These are phyloP conservation scores for Globisporangium apiculatum DNA, from an alignment of 352 stramenopile species.

Conservation along the genomic window DNA sequence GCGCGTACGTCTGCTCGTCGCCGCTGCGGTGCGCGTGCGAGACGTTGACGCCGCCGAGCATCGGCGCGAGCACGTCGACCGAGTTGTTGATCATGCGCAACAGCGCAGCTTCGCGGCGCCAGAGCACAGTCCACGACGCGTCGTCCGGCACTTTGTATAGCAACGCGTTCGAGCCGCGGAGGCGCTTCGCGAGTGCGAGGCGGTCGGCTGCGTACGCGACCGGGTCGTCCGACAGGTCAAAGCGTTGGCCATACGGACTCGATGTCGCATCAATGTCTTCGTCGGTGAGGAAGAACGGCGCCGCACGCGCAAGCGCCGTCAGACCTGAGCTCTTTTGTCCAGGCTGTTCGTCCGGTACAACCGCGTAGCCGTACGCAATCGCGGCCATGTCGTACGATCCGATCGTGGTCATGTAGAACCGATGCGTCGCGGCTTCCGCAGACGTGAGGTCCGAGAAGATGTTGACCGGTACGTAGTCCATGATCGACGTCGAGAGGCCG, in stretches of 20 bases:
- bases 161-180: constrained; percentile 25
- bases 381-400: constrained; percentile 73
- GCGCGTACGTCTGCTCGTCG: constrained; percentile 23
- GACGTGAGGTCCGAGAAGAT: constrained; percentile 65
- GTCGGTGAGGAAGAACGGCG: constrained; percentile 62
- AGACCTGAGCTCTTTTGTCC: constrained; percentile 35
- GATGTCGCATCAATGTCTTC: constrained; percentile 30
- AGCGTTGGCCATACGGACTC: constrained; percentile 48
- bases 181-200: constrained; percentile 34
- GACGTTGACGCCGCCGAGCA: constrained; percentile 54
- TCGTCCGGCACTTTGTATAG: constrained; percentile 39
- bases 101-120: constrained; percentile 35
- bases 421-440: constrained; percentile 24
- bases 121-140: constrained; percentile 42
- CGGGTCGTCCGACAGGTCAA: constrained; percentile 50
- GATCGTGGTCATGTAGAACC: constrained; percentile 65
- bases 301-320: constrained; percentile 26
- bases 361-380: constrained; percentile 82
- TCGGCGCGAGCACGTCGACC: constrained; percentile 25
- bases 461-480: constrained; percentile 86
- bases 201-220: constrained; percentile 52
- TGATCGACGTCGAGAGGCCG: constrained; percentile 62
- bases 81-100: constrained; percentile 35
- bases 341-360: constrained; percentile 34
- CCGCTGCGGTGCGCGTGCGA: constrained; percentile 43